These are phyloP conservation scores for Monosporozyma yasuniensis DNA, from an alignment of 805 yeast species.

Conservation along the genomic window DNA sequence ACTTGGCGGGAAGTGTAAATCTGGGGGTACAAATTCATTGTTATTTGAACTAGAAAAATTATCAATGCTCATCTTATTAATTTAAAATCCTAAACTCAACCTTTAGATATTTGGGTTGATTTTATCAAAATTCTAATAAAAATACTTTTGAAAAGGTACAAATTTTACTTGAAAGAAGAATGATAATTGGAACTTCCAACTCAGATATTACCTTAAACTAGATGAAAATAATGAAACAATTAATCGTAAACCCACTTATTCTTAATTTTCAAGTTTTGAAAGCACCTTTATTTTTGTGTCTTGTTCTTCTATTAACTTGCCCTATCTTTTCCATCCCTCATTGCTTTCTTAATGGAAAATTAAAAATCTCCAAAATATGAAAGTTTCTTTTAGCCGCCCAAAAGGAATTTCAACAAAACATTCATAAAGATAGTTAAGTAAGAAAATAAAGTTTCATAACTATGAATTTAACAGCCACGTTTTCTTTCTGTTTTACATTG, in stretches of 20 bases:
- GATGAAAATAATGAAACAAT: too few species aligned
- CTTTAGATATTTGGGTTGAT: neutral
- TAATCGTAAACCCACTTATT: too few species aligned
- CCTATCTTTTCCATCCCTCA: too few species aligned
- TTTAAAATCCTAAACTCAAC: neutral
- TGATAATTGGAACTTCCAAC: too few species aligned
- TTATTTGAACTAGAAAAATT: neutral
- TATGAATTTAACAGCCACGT: too few species aligned
- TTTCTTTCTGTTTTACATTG: too few species aligned
- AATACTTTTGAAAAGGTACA: neutral
- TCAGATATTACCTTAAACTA: too few species aligned
- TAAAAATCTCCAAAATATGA: neutral
- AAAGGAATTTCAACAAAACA: neutral
- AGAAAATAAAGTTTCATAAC: neutral
- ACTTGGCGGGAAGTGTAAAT: slow-evolving; percentile 33
- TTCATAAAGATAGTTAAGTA: too few species aligned
- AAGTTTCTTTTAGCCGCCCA: neutral
- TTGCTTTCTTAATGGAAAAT: neutral
- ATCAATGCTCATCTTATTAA: slow-evolving; percentile 4
- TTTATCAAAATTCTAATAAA: neutral
- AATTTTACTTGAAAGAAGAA: neutral
- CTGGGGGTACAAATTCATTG: slow-evolving; percentile 27
- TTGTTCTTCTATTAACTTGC: too few species aligned
- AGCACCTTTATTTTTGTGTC: too few species aligned
- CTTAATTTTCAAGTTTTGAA: too few species aligned